Conservation (phyloP, 371 early-diverging fungal species). For the Basidiobolus heterosporus region DNA sequence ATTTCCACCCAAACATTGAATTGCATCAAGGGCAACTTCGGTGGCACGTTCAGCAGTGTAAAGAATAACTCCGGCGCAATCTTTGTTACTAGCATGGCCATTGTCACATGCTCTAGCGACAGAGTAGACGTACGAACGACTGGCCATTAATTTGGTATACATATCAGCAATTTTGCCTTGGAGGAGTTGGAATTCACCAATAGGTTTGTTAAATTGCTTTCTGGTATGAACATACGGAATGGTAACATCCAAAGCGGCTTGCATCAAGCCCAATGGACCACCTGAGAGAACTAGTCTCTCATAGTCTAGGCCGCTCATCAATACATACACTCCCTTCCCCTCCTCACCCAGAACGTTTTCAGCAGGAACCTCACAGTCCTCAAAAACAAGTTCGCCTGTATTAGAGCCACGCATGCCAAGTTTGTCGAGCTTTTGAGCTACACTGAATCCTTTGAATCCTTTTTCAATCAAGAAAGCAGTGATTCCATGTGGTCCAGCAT, state of each 20-base stretch:
- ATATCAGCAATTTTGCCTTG: conserved; percentile 94
- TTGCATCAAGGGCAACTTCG: conserved; percentile 85
- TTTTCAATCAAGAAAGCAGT: conserved; percentile 91
- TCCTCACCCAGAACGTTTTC: conserved; percentile 80
- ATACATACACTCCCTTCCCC: conserved; percentile 87
- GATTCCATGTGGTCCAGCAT: conserved; percentile 72
- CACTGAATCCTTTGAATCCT: conserved; percentile 74
- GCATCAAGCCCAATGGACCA: conserved; percentile 92
- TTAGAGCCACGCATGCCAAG: conserved; percentile 95
- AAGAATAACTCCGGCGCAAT: conserved; percentile 91
- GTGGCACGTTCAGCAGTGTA: conserved; percentile 93
- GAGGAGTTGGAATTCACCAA: conserved; percentile 85
- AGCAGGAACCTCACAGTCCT: conserved; percentile 78
- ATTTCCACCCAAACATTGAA: conserved; percentile 88
- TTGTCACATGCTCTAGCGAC: conserved; percentile 77
- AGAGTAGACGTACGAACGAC: conserved; percentile 81
- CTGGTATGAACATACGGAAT: conserved; percentile 80
- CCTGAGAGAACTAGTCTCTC: conserved; percentile 85
- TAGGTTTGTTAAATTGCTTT: conserved; percentile 69
- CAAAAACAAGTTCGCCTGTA: conserved; percentile 90
- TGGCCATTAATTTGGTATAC: conserved; percentile 87
- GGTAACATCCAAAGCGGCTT: conserved; percentile 65
- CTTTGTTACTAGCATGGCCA: conserved; percentile 67
- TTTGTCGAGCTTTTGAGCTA: conserved; percentile 84
- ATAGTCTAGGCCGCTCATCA: conserved; percentile 88